A percentile compares a stretch with the other conserved stretches of the same genome.
Evolutionary conservation across 208 protist species (phyloP).

Genomic region (Wallacemonas collosoma): DNA sequence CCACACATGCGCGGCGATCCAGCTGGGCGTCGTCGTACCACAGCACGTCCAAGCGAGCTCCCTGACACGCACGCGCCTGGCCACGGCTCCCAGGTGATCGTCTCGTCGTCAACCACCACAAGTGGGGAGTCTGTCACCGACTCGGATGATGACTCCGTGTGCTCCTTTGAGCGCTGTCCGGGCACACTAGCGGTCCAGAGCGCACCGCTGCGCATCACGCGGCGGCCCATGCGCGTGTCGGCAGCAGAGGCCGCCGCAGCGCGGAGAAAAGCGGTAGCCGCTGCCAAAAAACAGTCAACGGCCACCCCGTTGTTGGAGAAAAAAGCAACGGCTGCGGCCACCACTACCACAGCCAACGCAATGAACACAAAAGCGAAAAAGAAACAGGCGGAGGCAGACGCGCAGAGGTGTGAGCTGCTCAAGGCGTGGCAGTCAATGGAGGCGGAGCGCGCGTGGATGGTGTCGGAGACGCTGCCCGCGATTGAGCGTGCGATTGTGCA

Average conservation of each 20-base stretch:
- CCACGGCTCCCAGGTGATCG: not conserved
- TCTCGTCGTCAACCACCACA: conserved; percentile 4
- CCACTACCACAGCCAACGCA: not conserved
- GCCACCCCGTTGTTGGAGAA: not conserved
- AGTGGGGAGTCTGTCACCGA: not conserved
- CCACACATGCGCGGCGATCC: no score
- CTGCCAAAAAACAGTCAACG: not conserved
- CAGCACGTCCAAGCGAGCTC: conserved; percentile 7
- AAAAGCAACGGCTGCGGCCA: no score
- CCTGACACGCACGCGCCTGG: not conserved
- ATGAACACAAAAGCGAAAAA: not conserved
- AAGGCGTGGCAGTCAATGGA: conserved; percentile 2
- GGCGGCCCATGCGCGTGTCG: conserved; percentile 1
- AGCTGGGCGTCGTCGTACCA: not conserved
- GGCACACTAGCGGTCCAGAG: not conserved
- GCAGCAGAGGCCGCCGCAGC: not conserved
- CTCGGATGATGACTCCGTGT: conserved; percentile 12
- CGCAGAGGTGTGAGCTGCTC: not conserved
- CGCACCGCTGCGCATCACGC: not conserved
- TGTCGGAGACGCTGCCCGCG: conserved; percentile 2
- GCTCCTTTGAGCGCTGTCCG: conserved; percentile 15
- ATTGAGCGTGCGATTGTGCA: not conserved
- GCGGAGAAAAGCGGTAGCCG: not conserved
- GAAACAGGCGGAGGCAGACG: not conserved
- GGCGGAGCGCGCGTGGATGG: conserved; percentile 10